A percentile compares a stretch with the other conserved stretches of the same genome.
These are phyloP conservation scores for Plenodomus lindquistii DNA, from an alignment of 2,329 filamentous ascomycete genomes.

Conservation along the genomic window DNA sequence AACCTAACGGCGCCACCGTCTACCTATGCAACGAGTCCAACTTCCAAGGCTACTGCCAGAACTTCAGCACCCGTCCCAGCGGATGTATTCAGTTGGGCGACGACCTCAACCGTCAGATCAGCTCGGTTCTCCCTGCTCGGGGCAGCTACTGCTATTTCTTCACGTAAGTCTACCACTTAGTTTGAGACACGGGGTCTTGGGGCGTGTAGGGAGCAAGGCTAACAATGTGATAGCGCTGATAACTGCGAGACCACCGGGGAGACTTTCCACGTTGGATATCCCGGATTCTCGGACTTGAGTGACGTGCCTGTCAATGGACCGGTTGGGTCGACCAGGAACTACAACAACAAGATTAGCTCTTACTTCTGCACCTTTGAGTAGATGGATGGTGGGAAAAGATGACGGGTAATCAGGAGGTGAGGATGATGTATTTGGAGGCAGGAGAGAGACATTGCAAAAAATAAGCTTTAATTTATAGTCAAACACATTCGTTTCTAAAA, in stretches of 20 bases:
- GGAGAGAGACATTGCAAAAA: too few relatives aligned
- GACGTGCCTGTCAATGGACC: slow-evolving; percentile 17
- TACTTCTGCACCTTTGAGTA: slow-evolving; percentile 13
- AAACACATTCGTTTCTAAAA: too few relatives aligned
- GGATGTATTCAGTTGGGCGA: slow-evolving; percentile 5
- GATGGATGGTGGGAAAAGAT: not conserved
- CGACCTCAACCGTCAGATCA: slow-evolving; percentile 14
- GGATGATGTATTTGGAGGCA: too few relatives aligned
- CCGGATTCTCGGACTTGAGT: slow-evolving; percentile 13
- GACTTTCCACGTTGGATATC: slow-evolving; percentile 19
- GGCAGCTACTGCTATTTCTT: slow-evolving; percentile 24
- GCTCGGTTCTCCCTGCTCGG: slow-evolving; percentile 11
- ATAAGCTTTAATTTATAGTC: too few relatives aligned
- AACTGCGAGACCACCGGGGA: slow-evolving; percentile 13
- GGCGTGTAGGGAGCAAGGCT: not conserved
- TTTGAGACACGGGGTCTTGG: too few relatives aligned
- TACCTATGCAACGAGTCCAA: slow-evolving; percentile 18
- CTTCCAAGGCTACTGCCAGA: slow-evolving; percentile 18
- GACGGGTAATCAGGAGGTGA: too few relatives aligned
- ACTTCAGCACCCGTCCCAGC: not conserved
- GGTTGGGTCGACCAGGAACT: slow-evolving; percentile 14
- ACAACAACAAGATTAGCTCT: slow-evolving; percentile 19
- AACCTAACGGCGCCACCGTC: slow-evolving; percentile 9
- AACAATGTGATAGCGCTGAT: slow-evolving; percentile 4
- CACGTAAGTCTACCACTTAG: slow-evolving; percentile 9